Base-by-base conservation (phyloP, 306 rosid genomes). In the Cucumis hystrix region DNA sequence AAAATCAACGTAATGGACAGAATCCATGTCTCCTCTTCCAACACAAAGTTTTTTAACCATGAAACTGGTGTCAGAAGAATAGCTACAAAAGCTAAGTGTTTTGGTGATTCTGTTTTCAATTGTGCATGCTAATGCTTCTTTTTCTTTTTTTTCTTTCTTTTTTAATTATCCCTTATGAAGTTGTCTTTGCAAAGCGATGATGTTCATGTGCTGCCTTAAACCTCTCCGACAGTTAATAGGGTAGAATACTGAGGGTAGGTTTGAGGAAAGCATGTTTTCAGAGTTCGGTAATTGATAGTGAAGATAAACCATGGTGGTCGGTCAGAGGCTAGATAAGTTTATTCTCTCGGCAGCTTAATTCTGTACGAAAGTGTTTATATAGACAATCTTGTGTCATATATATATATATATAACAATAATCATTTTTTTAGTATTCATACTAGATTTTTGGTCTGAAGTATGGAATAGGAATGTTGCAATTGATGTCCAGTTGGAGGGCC, bases 1-100 rank as follows among this genome's bases (percentile, higher is more conserved):
- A 67, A 74, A 85, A 79, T 91, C 52, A 95, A 95, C 79, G 49
- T 95, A 80, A 95, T 95, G 99, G 99, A 92, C 87, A 89, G 97
- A 86, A 95, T 95, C 86, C 91, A 88, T 58, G 45, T 89, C 39
- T 87, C 99, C 74, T 87, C 97, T 67, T 20, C 65, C 58, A 82
- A 47, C 83, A 83, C 87, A 25, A 89, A 82, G 85, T 82, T 79
- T 82, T 80, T 89, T 60, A 84, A 79, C 64, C 80, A 77, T 76
- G 97, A 92, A 86, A 79, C 86, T 16, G 91, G 92, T 64, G 97
- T 95, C 80, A 85, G 80, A 83, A 92, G 85, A 87, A 88, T 92
- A 51, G 90, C 91, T 16, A 61, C 82, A 30, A 90, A 92, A 77
- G 86, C 97, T 58, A 84, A 81, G 72, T 95, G 98, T 85, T 82